Evolutionary conservation across 2,329 filamentous ascomycete species (phyloP).

Genomic region (Colletotrichum lentis): DNA sequence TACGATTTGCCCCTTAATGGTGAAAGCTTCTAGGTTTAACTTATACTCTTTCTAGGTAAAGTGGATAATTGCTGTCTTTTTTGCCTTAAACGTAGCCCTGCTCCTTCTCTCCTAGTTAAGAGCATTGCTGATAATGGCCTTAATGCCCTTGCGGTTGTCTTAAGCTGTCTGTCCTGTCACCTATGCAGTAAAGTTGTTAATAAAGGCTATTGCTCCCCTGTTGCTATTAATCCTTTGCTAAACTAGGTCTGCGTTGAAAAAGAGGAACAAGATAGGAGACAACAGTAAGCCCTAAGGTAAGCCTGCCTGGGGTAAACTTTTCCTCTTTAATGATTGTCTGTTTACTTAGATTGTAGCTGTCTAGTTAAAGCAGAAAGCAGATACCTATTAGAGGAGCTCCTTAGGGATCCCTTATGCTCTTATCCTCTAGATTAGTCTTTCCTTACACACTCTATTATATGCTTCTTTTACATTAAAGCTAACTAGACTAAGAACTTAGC

Average conservation of each 20-base stretch:
- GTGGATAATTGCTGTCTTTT: slow-evolving; percentile 67
- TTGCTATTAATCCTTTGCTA: slow-evolving; percentile 44
- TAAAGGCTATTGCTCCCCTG: slow-evolving; percentile 41
- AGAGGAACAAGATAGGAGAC: slow-evolving; percentile 40
- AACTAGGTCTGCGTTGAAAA: slow-evolving; percentile 51
- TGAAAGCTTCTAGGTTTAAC: slow-evolving; percentile 43
- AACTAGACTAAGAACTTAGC: neutral
- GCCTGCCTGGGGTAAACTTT: no score
- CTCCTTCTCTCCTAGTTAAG: slow-evolving; percentile 42
- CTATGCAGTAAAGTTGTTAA: slow-evolving; percentile 44
- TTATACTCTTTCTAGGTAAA: slow-evolving; percentile 62
- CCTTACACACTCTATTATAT: no score
- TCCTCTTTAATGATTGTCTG: no score
- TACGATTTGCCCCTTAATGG: neutral
- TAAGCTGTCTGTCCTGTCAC: slow-evolving; percentile 40
- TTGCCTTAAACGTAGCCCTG: slow-evolving; percentile 38
- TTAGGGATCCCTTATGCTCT: no score
- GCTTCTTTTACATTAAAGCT: no score
- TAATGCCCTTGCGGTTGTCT: slow-evolving; percentile 40
- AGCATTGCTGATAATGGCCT: slow-evolving; percentile 41
- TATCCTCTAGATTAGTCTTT: no score
- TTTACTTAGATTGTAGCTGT: no score
- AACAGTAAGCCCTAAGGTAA: neutral
- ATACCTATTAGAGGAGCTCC: no score
- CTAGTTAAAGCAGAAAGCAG: no score